Evolutionary conservation across 2,329 filamentous ascomycete species (phyloP).

Genomic region (Tolypocladium guangdongense): DNA sequence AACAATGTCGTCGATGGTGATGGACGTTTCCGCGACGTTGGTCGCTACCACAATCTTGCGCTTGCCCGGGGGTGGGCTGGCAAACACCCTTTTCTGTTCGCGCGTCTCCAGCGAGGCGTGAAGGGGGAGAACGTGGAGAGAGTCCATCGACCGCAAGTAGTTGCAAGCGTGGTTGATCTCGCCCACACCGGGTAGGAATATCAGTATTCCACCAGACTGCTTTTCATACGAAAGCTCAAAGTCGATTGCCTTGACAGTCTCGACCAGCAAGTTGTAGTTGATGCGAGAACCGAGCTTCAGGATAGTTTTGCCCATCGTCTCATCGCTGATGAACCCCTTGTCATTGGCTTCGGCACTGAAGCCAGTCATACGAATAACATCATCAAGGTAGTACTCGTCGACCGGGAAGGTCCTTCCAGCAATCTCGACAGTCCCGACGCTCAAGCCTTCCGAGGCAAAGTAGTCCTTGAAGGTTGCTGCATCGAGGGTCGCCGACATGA

Average conservation of each 20-base stretch:
- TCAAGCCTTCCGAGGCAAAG: slow-evolving; percentile 56
- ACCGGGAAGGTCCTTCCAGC: slow-evolving; percentile 84
- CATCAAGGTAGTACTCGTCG: slow-evolving; percentile 79
- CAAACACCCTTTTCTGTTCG: slow-evolving; percentile 83
- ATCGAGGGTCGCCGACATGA: slow-evolving; percentile 96
- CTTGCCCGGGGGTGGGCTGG: slow-evolving; percentile 62
- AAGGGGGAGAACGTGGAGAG: slow-evolving; percentile 70
- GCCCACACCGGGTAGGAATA: slow-evolving; percentile 84
- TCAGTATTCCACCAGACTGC: slow-evolving; percentile 72
- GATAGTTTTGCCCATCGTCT: slow-evolving; percentile 57
- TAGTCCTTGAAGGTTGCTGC: slow-evolving; percentile 76
- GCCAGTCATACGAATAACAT: slow-evolving; percentile 69
- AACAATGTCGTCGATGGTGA: slow-evolving; percentile 95
- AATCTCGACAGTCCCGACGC: slow-evolving; percentile 76
- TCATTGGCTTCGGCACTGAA: slow-evolving; percentile 48
- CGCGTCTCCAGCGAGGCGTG: slow-evolving; percentile 84
- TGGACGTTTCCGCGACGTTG: slow-evolving; percentile 96
- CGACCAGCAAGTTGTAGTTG: slow-evolving; percentile 79
- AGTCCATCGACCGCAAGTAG: slow-evolving; percentile 48
- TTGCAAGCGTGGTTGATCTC: slow-evolving; percentile 80
- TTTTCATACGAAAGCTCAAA: slow-evolving; percentile 54
- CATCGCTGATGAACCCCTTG: slow-evolving; percentile 32
- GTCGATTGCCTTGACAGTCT: slow-evolving; percentile 75
- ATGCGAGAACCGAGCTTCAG: slow-evolving; percentile 70
- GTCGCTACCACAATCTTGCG: slow-evolving; percentile 91